These are phyloP conservation scores for Gillenia trifoliata DNA, from an alignment of 306 rosid genomes.

Conservation along the genomic window DNA sequence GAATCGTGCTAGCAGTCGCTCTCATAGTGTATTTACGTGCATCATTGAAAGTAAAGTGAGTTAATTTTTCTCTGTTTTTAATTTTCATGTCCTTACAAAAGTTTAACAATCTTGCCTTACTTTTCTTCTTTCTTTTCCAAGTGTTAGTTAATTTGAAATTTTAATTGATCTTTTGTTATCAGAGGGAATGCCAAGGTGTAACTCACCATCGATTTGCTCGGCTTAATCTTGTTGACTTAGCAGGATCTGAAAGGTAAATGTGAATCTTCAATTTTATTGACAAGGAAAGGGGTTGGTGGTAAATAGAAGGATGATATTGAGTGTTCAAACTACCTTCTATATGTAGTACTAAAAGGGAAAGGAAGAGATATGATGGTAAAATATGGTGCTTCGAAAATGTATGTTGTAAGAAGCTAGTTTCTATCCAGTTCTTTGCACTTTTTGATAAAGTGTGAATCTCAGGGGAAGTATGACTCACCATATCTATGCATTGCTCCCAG, in stretches of 20 bases:
- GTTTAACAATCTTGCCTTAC: conserved; percentile 5
- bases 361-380: neutral
- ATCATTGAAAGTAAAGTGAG: conserved; percentile 88
- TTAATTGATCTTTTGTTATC: conserved; percentile 22
- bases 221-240: conserved; percentile 96
- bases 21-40: conserved; percentile 98
- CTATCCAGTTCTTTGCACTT: neutral
- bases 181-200: conserved; percentile 99
- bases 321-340: neutral
- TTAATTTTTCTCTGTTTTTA: neutral
- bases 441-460: neutral
- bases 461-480: neutral
- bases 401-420: neutral
- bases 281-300: neutral
- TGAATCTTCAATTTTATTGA: conserved; percentile 5
- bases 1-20: conserved; percentile 97
- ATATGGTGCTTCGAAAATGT: neutral
- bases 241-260: conserved; percentile 96
- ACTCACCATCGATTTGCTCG: conserved; percentile 91
- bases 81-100: neutral
- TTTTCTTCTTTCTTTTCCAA: conserved; percentile 12
- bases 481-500: neutral
- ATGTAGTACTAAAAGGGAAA: neutral
- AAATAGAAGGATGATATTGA: neutral
- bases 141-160: conserved; percentile 6